These are phyloP conservation scores for Yamadazyma triangularis DNA, from an alignment of 1,139 yeast genomes.

Conservation along the genomic window DNA sequence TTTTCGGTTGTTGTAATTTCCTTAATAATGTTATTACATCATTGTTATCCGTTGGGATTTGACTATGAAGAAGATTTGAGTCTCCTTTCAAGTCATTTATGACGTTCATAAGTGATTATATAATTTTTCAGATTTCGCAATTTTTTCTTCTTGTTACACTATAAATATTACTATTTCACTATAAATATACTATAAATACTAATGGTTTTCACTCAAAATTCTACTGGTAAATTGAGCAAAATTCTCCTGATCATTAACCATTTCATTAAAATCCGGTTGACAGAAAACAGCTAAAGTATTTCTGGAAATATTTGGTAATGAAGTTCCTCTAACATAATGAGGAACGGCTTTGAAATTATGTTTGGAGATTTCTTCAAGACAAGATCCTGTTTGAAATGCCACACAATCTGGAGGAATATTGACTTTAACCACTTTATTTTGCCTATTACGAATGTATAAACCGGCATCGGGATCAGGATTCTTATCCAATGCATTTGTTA, in stretches of 20 bases:
- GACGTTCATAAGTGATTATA: no score
- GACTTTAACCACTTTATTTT: slow-evolving; percentile 45
- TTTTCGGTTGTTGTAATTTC: slow-evolving; percentile 55
- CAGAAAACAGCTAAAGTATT: slow-evolving; percentile 63
- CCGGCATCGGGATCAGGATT: slow-evolving; percentile 50
- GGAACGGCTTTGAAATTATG: slow-evolving; percentile 57
- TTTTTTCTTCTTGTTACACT: no score
- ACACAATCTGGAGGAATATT: slow-evolving; percentile 51
- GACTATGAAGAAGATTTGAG: slow-evolving; percentile 1
- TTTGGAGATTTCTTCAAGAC: slow-evolving; percentile 49
- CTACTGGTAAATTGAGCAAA: slow-evolving; percentile 49
- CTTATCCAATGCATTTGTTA: slow-evolving; percentile 16
- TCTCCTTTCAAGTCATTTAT: no score
- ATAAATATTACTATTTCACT: no score
- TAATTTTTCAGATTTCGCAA: no score
- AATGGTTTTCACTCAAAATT: slow-evolving; percentile 30
- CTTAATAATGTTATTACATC: slow-evolving; percentile 51
- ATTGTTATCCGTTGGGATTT: slow-evolving; percentile 55
- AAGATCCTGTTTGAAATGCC: slow-evolving; percentile 66
- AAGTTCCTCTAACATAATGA: slow-evolving; percentile 50
- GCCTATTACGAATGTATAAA: slow-evolving; percentile 48
- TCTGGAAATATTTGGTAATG: slow-evolving; percentile 35
- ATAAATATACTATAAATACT: no score
- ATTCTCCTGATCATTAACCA: slow-evolving; percentile 38
- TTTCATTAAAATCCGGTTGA: slow-evolving; percentile 55